Evolutionary conservation across 116 monocot genomes (phyloP).

Genomic region (Trichopus zeylanicus): DNA sequence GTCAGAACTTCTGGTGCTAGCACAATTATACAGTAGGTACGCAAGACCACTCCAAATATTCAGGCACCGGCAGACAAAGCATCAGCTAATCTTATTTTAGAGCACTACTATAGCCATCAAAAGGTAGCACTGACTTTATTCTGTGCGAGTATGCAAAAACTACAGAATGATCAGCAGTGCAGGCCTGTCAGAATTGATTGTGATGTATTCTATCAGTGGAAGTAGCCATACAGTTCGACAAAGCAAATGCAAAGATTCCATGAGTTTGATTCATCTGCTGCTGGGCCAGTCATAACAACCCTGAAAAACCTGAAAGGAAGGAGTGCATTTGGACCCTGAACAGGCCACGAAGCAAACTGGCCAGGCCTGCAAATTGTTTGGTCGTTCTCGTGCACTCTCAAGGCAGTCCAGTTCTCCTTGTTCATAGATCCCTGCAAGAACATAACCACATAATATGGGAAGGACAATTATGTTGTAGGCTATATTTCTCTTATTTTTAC

Average conservation of each 20-base stretch:
- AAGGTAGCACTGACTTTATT: no score
- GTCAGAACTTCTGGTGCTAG: no score
- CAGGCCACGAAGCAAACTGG: constrained; percentile 85
- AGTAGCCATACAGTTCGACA: constrained; percentile 84
- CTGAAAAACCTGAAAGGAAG: constrained; percentile 94
- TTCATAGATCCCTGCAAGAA: constrained; percentile 71
- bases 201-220: constrained; percentile 52
- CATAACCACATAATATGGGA: background rate
- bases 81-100: no score
- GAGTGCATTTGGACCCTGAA: constrained; percentile 49
- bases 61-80: no score
- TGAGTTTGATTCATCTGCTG: constrained; percentile 34
- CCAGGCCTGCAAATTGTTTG: constrained; percentile 63
- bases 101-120: no score
- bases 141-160: no score
- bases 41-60: no score
- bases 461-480: background rate
- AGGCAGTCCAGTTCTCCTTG: constrained; percentile 55
- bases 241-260: constrained; percentile 95
- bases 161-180: no score
- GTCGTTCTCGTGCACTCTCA: constrained; percentile 77
- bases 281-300: constrained; percentile 41
- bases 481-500: background rate
- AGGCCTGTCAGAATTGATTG: no score
- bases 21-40: no score